phyloP scores from a whole-genome alignment of 768 basidiomycete genomes.

The Russula virescens region DNA sequence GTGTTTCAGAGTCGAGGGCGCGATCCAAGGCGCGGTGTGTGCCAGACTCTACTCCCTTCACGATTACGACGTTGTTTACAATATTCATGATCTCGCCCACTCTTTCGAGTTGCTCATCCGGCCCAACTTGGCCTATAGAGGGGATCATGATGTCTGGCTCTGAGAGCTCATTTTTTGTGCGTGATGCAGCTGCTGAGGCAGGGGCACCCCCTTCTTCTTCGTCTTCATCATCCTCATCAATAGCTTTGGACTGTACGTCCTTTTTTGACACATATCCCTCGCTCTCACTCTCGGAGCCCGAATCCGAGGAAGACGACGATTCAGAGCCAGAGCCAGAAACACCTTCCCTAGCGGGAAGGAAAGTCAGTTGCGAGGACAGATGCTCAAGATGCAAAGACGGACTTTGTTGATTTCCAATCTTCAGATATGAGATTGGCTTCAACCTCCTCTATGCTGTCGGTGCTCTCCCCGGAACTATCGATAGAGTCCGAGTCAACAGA shows the following conservation, averaged over 20 bases:
- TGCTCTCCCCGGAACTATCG: constrained; percentile 43
- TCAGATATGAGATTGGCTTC: constrained; percentile 50
- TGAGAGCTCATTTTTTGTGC: constrained; percentile 65
- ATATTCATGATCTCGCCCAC: constrained; percentile 77
- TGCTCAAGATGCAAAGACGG: neutral
- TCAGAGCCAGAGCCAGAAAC: constrained; percentile 33
- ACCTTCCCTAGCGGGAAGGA: constrained; percentile 1
- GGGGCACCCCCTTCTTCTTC: constrained; percentile 55
- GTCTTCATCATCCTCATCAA: constrained; percentile 31
- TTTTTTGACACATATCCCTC: neutral
- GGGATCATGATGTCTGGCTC: constrained; percentile 59
- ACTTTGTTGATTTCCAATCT: constrained; percentile 2
- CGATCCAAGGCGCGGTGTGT: constrained; percentile 46
- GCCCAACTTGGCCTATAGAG: constrained; percentile 53
- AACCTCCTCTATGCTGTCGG: constrained; percentile 67
- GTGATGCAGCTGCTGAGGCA: constrained; percentile 37
- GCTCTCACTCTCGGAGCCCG: constrained; percentile 30
- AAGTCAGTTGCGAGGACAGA: neutral
- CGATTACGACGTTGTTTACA: constrained; percentile 64
- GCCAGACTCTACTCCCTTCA: constrained; percentile 52
- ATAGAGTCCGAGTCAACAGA: constrained; percentile 42
- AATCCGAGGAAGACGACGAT: constrained; percentile 35
- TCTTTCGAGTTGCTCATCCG: constrained; percentile 61
- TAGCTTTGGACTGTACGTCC: neutral
- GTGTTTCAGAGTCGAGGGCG: constrained; percentile 82